phyloP scores from a whole-genome alignment of 106 monocot genomes.

The Dactylorhiza incarnata region DNA sequence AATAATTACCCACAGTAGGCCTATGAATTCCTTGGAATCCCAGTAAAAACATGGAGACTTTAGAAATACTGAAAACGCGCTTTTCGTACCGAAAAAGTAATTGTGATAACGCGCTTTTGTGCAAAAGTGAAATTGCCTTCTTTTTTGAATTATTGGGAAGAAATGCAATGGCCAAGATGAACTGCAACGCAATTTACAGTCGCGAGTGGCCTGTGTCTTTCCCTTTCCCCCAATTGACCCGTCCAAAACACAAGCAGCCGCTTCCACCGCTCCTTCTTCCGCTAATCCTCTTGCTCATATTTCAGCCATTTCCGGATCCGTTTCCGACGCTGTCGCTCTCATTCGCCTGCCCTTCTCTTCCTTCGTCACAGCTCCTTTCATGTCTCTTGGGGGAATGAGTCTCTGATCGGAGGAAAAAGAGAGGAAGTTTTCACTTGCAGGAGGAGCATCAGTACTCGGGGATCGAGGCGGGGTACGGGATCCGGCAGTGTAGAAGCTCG shows the following conservation, averaged over 20 bases:
- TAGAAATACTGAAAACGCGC: too few relatives aligned
- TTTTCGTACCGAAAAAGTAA: too few relatives aligned
- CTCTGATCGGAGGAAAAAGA: slow-evolving; percentile 2
- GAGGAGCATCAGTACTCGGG: not conserved
- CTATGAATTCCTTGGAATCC: too few relatives aligned
- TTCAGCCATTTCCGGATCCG: not conserved
- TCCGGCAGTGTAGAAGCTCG: not conserved
- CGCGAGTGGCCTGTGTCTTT: not conserved
- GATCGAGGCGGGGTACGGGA: not conserved
- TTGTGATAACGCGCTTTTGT: too few relatives aligned
- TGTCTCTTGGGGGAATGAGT: not conserved
- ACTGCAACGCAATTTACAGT: too few relatives aligned
- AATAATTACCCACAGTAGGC: too few relatives aligned
- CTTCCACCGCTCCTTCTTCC: not conserved
- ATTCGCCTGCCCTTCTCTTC: not conserved
- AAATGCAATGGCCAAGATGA: too few relatives aligned
- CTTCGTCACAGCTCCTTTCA: not conserved
- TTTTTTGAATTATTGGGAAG: too few relatives aligned
- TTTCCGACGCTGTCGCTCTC: not conserved
- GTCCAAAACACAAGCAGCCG: too few relatives aligned
- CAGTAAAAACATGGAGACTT: too few relatives aligned
- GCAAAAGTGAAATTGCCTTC: too few relatives aligned
- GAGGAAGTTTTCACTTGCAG: not conserved
- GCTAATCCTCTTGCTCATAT: not conserved
- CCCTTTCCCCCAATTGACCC: not conserved